Percentiles rank a stretch among this genome's conserved stretches.
phyloP scores from a whole-genome alignment of 2,329 filamentous ascomycete genomes.

The Xylaria digitata region DNA sequence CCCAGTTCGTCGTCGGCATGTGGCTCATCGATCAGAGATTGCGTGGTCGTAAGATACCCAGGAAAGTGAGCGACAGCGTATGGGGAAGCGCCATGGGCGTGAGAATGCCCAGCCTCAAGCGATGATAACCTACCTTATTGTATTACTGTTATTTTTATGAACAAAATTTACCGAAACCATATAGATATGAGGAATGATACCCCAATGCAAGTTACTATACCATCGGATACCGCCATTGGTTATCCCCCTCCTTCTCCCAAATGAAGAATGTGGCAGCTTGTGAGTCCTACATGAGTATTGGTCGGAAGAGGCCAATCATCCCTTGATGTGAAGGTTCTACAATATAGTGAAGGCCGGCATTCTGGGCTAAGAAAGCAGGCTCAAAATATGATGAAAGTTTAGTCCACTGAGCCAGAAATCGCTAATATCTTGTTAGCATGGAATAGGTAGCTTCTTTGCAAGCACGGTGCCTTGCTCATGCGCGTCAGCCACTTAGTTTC shows the following conservation, averaged over 20 bases:
- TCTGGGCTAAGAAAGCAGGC: too few species aligned
- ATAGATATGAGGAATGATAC: constrained; percentile 33
- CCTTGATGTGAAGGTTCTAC: background rate
- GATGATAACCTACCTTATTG: constrained; percentile 9
- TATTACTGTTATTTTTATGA: constrained; percentile 3
- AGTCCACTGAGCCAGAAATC: background rate
- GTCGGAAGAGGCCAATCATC: background rate
- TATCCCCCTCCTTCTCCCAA: background rate
- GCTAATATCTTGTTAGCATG: background rate
- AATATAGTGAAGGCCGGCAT: background rate
- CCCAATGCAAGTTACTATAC: constrained; percentile 25
- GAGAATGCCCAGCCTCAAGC: constrained; percentile 45
- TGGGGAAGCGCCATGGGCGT: constrained; percentile 75
- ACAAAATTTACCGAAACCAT: background rate
- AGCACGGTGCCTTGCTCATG: constrained; percentile 7
- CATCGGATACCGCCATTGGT: background rate
- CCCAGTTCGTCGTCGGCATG: constrained; percentile 84
- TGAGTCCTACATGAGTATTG: background rate
- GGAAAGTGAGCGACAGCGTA: constrained; percentile 76
- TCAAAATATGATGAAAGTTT: too few species aligned
- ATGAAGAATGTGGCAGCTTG: background rate
- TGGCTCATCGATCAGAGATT: constrained; percentile 86
- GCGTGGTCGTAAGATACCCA: constrained; percentile 81
- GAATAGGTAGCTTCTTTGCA: background rate
- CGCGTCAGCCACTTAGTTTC: constrained; percentile 24